phyloP scores from a whole-genome alignment of 2,329 filamentous ascomycete genomes.

The Ceratocystis albifundus region DNA sequence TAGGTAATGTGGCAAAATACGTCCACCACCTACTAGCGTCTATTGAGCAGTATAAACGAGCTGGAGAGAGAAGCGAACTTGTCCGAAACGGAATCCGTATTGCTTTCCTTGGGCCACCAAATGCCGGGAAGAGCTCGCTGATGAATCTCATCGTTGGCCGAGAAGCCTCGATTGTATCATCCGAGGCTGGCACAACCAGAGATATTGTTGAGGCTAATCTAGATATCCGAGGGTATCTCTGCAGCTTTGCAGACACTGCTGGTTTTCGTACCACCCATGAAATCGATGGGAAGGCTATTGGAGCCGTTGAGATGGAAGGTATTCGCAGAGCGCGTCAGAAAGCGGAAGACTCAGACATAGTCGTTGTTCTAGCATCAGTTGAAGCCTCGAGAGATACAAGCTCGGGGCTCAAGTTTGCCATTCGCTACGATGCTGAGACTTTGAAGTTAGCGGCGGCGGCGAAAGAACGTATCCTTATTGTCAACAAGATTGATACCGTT shows the following conservation, averaged over 20 bases:
- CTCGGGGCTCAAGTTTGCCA: slow-evolving; percentile 28
- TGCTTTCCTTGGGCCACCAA: slow-evolving; percentile 79
- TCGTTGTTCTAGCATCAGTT: slow-evolving; percentile 69
- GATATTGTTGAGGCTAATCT: slow-evolving; percentile 88
- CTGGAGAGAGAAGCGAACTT: slow-evolving; percentile 71
- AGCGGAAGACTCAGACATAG: slow-evolving; percentile 71
- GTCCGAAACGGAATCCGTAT: slow-evolving; percentile 75
- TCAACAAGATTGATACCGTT: slow-evolving; percentile 52
- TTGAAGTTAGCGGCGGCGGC: slow-evolving; percentile 41
- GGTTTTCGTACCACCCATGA: slow-evolving; percentile 53
- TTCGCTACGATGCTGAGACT: slow-evolving; percentile 45
- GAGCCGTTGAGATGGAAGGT: slow-evolving; percentile 74
- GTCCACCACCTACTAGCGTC: slow-evolving; percentile 49
- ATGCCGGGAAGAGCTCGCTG: slow-evolving; percentile 87
- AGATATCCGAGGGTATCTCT: slow-evolving; percentile 80
- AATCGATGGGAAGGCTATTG: slow-evolving; percentile 37
- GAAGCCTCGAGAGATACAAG: slow-evolving; percentile 34
- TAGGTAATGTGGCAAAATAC: slow-evolving; percentile 55
- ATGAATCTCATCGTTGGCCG: slow-evolving; percentile 82
- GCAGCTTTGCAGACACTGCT: slow-evolving; percentile 90
- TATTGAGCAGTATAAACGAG: slow-evolving; percentile 59
- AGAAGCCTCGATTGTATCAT: slow-evolving; percentile 89
- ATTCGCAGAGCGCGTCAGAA: slow-evolving; percentile 75
- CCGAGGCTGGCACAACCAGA: slow-evolving; percentile 83
- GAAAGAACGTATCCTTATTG: slow-evolving; percentile 40